These are phyloP conservation scores for Yamadazyma sp. DNA, from an alignment of 805 yeast genomes.

Conservation along the genomic window DNA sequence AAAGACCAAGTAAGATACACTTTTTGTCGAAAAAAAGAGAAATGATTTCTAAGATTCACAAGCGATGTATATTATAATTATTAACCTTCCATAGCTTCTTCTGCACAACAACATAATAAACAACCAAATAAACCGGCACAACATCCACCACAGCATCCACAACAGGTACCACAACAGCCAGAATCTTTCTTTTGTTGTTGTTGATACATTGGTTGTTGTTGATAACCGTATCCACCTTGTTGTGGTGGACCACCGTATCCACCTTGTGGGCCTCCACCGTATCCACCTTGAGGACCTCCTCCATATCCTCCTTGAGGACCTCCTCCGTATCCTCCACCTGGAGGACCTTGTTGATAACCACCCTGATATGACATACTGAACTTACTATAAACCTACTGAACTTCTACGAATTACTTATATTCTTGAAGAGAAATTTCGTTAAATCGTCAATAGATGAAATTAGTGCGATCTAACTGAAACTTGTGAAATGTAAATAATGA, in stretches of 20 bases:
- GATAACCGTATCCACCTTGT: slow-evolving; percentile 31
- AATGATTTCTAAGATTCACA: neutral
- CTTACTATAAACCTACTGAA: no score
- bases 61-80: neutral
- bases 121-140: slow-evolving; percentile 27
- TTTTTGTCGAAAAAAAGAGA: neutral
- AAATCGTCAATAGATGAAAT: no score
- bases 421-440: no score
- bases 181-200: slow-evolving; percentile 29
- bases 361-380: slow-evolving; percentile 7
- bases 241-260: slow-evolving; percentile 20
- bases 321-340: no score
- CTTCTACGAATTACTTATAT: no score
- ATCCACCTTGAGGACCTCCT: slow-evolving; percentile 11
- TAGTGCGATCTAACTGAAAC: no score
- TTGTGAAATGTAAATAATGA: no score
- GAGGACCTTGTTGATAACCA: slow-evolving; percentile 11
- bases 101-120: slow-evolving; percentile 7
- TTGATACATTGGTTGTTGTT: slow-evolving; percentile 43
- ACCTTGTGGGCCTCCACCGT: slow-evolving; percentile 18
- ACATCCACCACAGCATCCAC: slow-evolving; percentile 27
- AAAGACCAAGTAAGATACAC: no score
- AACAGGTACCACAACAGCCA: slow-evolving; percentile 31
- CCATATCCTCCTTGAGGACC: slow-evolving; percentile 7
- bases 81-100: slow-evolving; percentile 4